Conservation (phyloP, 2,329 filamentous ascomycete species). For the Xylariaceae sp. region DNA sequence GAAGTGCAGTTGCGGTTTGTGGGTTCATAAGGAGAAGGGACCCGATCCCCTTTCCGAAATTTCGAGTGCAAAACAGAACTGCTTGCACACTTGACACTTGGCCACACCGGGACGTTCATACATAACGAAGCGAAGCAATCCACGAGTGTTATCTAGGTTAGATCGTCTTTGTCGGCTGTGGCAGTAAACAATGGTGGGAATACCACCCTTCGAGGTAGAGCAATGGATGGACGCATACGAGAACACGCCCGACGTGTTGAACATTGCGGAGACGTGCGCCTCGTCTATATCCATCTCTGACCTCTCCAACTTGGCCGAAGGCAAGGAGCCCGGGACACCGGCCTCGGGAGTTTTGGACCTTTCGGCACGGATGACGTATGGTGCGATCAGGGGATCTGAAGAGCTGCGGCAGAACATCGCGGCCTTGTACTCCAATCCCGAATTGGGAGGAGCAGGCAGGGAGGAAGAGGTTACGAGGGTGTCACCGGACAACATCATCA, state of each 20-base stretch:
- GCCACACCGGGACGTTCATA: no score
- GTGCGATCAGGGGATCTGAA: slow-evolving; percentile 63
- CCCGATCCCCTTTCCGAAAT: no score
- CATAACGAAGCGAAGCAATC: no score
- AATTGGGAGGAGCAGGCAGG: slow-evolving; percentile 33
- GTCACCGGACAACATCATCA: slow-evolving; percentile 57
- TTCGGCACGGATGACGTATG: slow-evolving; percentile 63
- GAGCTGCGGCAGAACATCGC: slow-evolving; percentile 60
- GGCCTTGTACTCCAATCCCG: slow-evolving; percentile 61
- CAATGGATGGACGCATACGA: slow-evolving; percentile 62
- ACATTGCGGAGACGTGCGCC: slow-evolving; percentile 76
- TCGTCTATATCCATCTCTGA: slow-evolving; percentile 69
- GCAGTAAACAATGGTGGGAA: slow-evolving; percentile 56
- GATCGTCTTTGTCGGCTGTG: no score
- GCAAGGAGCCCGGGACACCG: slow-evolving; percentile 39
- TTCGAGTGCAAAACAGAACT: no score
- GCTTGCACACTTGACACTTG: no score
- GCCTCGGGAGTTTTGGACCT: slow-evolving; percentile 39
- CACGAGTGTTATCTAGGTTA: no score
- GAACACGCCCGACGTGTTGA: slow-evolving; percentile 51
- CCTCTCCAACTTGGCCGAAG: slow-evolving; percentile 48
- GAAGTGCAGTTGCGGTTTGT: no score
- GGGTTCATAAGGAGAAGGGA: no score
- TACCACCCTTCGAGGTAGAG: slow-evolving; percentile 66
- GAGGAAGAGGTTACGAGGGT: slow-evolving; percentile 21